Base-by-base conservation (phyloP, 2,329 filamentous ascomycete genomes). In the Colletotrichum melonis region DNA sequence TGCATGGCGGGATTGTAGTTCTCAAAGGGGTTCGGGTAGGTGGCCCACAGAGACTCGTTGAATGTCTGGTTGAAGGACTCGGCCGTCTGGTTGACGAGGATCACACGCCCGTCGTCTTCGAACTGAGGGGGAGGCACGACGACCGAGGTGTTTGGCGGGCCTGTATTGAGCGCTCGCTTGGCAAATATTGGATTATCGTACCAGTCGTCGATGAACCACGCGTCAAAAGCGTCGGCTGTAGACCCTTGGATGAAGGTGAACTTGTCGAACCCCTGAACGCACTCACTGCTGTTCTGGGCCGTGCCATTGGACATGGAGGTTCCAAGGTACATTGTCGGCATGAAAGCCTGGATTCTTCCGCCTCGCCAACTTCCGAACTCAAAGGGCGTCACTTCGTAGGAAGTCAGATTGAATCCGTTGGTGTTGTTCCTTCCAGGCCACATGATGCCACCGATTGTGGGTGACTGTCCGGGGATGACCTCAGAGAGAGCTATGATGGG, bases 341-440 rank as follows among this genome's bases (percentile, higher is more conserved):
- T 78, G 30, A 82, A 82, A 0, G 76, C 78, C 26, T 80, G 78
- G 0, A 80, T 74, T 1, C 79, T 68, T 0, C 78, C 78, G 1
- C 80, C 80, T 3, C 68, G 59, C 80, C 81, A 82, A 30, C 77
- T 78, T 8, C 81, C 80, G 26, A 81, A 80, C 59, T 82, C 80
- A 52, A 79, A 82, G 0, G 81, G 80, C 0, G 76, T 82, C 0
- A 82, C 75, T 58, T 82, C 80, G 59, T 80, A 82, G 2, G 79
- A 76, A 0, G 81, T 80, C 3, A 79, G 54, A 26, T 80, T 80
- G 73, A 80, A 80, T 16, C 75, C 75, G 0, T 78, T 75, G 1
- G 79, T 79, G 3, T 28, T 60, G 62, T 80, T 79, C 32, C 74
- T 68, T 0, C 76, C 77, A 0, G 79, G 79, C 24, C 77, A 81